Percentiles rank a stretch among this genome's conserved stretches.
Evolutionary conservation across 2,329 filamentous ascomycete species (phyloP).

Genomic region (Fusarium setosum): DNA sequence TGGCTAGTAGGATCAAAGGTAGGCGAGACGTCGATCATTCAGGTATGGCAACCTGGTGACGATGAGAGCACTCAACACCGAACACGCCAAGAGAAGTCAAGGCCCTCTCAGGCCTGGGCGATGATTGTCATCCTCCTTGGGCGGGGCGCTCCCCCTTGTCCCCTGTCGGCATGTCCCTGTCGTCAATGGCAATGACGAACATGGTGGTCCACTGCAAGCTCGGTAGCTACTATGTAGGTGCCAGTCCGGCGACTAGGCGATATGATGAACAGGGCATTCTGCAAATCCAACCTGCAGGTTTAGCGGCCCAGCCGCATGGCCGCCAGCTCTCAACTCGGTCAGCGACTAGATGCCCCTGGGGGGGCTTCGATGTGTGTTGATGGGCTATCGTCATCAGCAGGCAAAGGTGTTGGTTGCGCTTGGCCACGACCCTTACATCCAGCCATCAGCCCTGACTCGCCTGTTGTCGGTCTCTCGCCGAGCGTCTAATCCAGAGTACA

Average conservation of each 20-base stretch:
- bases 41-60: neutral
- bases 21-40: neutral
- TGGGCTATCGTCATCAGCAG: conserved; percentile 5
- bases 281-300: conserved; percentile 36
- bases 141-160: conserved; percentile 12
- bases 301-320: conserved; percentile 33
- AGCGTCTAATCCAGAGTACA: neutral
- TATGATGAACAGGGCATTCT: conserved; percentile 39
- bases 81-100: neutral
- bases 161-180: conserved; percentile 10
- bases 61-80: conserved; percentile 1
- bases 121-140: conserved; percentile 22
- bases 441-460: conserved; percentile 24
- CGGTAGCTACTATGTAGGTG: conserved; percentile 44
- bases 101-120: conserved; percentile 17
- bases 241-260: conserved; percentile 35
- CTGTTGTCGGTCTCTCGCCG: neutral
- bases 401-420: conserved; percentile 8
- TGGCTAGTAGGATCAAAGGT: neutral
- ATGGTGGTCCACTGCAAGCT: conserved; percentile 42
- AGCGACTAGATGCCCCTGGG: conserved; percentile 17
- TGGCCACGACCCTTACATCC: conserved; percentile 3
- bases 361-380: neutral
- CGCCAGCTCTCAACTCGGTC: conserved; percentile 28
- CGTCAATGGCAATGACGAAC: conserved; percentile 41